phyloP scores from a whole-genome alignment of 108 stramenopile species.

The Stephanodiscus minutulus region DNA sequence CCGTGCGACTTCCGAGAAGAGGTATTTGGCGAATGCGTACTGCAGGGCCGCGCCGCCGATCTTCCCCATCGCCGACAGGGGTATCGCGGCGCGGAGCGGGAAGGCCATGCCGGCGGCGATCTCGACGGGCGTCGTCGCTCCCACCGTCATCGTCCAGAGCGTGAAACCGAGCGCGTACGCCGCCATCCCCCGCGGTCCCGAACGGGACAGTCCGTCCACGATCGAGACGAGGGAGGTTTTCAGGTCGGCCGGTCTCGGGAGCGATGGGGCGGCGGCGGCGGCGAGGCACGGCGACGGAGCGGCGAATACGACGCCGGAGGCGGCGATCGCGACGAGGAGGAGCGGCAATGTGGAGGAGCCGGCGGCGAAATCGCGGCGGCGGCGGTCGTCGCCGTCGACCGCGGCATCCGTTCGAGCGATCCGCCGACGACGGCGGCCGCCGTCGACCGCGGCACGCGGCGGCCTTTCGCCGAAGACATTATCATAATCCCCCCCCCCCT shows the following conservation, averaged over 20 bases:
- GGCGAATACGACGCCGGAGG: too few species aligned
- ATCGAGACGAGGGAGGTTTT: slow-evolving; percentile 6
- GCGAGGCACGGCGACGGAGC: too few species aligned
- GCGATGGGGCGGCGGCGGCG: too few species aligned
- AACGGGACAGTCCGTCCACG: slow-evolving; percentile 24
- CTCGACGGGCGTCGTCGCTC: slow-evolving; percentile 61
- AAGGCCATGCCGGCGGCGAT: slow-evolving; percentile 69
- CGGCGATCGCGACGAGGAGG: too few species aligned
- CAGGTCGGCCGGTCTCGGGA: slow-evolving; percentile 1
- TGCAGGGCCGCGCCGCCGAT: slow-evolving; percentile 66
- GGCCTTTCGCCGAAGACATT: too few species aligned
- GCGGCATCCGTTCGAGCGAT: too few species aligned
- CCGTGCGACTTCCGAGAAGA: slow-evolving; percentile 48
- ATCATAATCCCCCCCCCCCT: too few species aligned
- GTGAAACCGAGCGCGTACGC: slow-evolving; percentile 42
- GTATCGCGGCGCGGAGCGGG: slow-evolving; percentile 39
- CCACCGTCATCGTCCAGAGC: slow-evolving; percentile 61
- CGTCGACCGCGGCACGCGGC: too few species aligned
- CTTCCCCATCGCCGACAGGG: slow-evolving; percentile 59
- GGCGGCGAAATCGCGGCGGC: too few species aligned
- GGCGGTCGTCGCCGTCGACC: too few species aligned
- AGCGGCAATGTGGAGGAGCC: too few species aligned
- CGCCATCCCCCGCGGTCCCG: slow-evolving; percentile 43
- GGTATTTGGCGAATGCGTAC: slow-evolving; percentile 58
- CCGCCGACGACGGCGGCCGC: too few species aligned